phyloP scores from a whole-genome alignment of 208 protist genomes.

The Angomonas deanei region DNA sequence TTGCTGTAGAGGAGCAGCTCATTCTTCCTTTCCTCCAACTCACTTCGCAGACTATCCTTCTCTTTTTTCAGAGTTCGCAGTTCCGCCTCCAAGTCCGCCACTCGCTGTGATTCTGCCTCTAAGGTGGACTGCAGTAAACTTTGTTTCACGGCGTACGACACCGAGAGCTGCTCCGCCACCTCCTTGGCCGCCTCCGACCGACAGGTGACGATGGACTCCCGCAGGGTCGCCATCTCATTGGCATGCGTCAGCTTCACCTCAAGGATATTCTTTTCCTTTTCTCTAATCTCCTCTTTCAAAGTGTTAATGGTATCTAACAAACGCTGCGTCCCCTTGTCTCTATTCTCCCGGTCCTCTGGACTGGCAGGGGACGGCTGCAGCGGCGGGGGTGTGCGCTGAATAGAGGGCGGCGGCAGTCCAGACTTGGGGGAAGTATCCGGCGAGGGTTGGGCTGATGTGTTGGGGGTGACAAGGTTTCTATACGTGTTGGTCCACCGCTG shows the following conservation, averaged over 20 bases:
- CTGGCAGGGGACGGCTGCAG: neutral
- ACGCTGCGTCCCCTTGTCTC: neutral
- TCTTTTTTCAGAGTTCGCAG: slow-evolving; percentile 10
- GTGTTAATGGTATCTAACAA: slow-evolving; percentile 5
- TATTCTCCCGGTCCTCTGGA: neutral
- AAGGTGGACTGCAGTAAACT: slow-evolving; percentile 37
- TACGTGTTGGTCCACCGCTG: slow-evolving; percentile 49
- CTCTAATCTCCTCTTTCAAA: slow-evolving; percentile 31
- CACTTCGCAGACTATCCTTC: neutral
- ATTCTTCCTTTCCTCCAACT: neutral
- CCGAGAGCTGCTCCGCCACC: slow-evolving; percentile 36
- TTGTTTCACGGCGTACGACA: slow-evolving; percentile 51
- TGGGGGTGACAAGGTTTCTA: slow-evolving; percentile 29
- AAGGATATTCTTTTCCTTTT: slow-evolving; percentile 29
- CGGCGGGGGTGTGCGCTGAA: slow-evolving; percentile 8
- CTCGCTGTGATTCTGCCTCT: slow-evolving; percentile 42
- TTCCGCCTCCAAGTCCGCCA: slow-evolving; percentile 26
- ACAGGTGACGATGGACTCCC: slow-evolving; percentile 33
- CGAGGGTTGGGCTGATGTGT: slow-evolving; percentile 1
- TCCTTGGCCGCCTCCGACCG: slow-evolving; percentile 36
- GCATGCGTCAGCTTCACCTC: slow-evolving; percentile 41
- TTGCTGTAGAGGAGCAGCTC: neutral
- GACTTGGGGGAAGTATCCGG: slow-evolving; percentile 8
- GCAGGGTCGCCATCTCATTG: slow-evolving; percentile 39
- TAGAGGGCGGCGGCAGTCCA: neutral